Conservation (phyloP, 2,329 filamentous ascomycete species). For the Talaromyces sp. region DNA sequence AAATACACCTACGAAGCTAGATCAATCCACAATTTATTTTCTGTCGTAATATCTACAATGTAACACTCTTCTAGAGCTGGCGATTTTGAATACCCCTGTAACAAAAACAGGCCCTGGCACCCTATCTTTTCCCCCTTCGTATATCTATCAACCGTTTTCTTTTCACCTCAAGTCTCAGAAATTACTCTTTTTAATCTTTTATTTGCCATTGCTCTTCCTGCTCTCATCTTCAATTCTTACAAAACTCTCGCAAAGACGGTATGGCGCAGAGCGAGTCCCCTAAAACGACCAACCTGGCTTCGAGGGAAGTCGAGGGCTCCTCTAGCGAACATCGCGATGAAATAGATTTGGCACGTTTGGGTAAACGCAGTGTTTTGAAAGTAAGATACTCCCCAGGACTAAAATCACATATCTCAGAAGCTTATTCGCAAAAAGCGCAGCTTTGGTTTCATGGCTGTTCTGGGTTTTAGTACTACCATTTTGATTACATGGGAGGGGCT, state of each 20-base stretch:
- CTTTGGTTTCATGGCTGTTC: constrained; percentile 10
- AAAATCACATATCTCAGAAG: not conserved
- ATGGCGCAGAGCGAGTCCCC: constrained; percentile 8
- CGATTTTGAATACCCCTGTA: too few relatives aligned
- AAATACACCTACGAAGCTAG: too few relatives aligned
- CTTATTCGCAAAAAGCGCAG: not conserved
- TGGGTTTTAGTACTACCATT: constrained; percentile 8
- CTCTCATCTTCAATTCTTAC: not conserved
- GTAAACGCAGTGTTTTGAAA: constrained; percentile 5
- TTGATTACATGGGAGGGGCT: constrained; percentile 13
- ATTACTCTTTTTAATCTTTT: not conserved
- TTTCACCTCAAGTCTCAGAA: not conserved
- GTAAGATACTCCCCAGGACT: not conserved
- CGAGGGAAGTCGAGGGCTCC: constrained; percentile 2
- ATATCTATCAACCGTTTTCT: not conserved
- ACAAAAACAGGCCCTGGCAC: too few relatives aligned
- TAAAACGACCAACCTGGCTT: constrained; percentile 6
- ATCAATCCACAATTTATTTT: too few relatives aligned
- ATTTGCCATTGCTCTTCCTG: not conserved
- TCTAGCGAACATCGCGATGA: constrained; percentile 10
- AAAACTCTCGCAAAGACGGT: not conserved
- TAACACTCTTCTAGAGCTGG: too few relatives aligned
- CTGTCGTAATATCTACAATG: too few relatives aligned
- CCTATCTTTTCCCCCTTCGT: too few relatives aligned
- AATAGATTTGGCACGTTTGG: not conserved